Conservation (phyloP, 257 asterid species). For the Catharanthus roseus region DNA sequence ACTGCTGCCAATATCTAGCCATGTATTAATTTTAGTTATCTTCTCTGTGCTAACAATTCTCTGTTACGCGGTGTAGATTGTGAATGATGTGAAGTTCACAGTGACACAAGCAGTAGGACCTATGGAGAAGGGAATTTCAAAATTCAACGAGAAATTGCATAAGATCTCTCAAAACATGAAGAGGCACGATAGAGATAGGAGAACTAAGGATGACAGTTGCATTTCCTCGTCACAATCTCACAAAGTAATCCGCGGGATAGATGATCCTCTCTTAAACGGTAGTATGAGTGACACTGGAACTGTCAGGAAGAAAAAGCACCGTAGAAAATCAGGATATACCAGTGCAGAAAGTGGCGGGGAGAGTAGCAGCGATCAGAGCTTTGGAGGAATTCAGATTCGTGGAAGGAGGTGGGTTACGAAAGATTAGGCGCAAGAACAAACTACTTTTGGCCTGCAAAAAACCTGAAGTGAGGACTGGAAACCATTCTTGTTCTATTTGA, state of each 20-base stretch:
- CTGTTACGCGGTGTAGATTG: constrained; percentile 46
- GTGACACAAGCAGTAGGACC: constrained; percentile 95
- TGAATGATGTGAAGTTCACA: constrained; percentile 87
- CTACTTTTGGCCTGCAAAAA: neutral
- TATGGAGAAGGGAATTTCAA: constrained; percentile 81
- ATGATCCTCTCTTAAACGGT: constrained; percentile 89
- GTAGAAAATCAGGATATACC: constrained; percentile 63
- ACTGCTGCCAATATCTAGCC: neutral
- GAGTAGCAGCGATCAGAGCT: constrained; percentile 57
- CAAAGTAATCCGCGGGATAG: constrained; percentile 73
- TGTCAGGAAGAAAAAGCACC: constrained; percentile 69
- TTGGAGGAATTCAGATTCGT: constrained; percentile 55
- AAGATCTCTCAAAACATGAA: constrained; percentile 82
- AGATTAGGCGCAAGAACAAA: constrained; percentile 35
- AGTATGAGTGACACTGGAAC: constrained; percentile 69
- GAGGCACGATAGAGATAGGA: constrained; percentile 57
- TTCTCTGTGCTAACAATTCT: neutral
- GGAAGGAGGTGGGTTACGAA: constrained; percentile 85
- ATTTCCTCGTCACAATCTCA: constrained; percentile 47
- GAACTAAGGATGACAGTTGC: constrained; percentile 72
- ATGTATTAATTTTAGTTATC: neutral
- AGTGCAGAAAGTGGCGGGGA: constrained; percentile 93
- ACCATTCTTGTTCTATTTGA: constrained; percentile 5
- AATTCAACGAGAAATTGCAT: constrained; percentile 67
- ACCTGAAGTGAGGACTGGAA: neutral